Evolutionary conservation across 2,329 filamentous ascomycete genomes (phyloP).

Genomic region (Talaromyces funiculosus): DNA sequence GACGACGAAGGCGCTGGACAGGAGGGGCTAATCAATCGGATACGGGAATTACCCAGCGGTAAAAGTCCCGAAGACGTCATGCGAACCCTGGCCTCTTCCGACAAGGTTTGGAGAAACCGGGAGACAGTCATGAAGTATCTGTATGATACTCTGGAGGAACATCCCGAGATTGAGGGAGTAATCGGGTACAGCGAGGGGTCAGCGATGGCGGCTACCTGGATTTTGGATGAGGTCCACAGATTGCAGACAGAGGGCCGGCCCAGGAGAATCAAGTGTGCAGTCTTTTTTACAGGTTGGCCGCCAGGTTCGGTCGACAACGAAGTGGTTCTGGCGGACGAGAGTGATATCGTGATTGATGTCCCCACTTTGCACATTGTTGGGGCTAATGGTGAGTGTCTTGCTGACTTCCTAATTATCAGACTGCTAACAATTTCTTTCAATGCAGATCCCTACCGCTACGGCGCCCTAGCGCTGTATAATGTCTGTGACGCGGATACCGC

Average conservation of each 20-base stretch:
- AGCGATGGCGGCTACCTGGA: constrained; percentile 49
- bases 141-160: constrained; percentile 42
- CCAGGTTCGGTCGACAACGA: constrained; percentile 30
- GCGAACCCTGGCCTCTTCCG: constrained; percentile 15
- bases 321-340: constrained; percentile 37
- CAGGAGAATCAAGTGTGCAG: constrained; percentile 39
- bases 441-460: constrained; percentile 56
- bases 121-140: constrained; percentile 26
- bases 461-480: constrained; percentile 57
- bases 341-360: constrained; percentile 37
- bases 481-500: constrained; percentile 57
- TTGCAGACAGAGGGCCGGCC: constrained; percentile 31
- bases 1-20: constrained; percentile 5
- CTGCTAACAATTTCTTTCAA: not conserved
- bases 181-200: constrained; percentile 59
- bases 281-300: constrained; percentile 48
- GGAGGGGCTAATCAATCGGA: constrained; percentile 8
- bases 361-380: constrained; percentile 39
- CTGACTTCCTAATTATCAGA: not conserved
- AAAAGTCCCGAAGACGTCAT: constrained; percentile 16
- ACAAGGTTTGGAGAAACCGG: constrained; percentile 19
- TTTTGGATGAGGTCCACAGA: constrained; percentile 48
- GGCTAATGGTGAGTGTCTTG: constrained; percentile 15
- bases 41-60: constrained; percentile 14
- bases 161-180: constrained; percentile 44